These are phyloP conservation scores for Scleroderma citrinum DNA, from an alignment of 768 basidiomycete species.

Conservation along the genomic window DNA sequence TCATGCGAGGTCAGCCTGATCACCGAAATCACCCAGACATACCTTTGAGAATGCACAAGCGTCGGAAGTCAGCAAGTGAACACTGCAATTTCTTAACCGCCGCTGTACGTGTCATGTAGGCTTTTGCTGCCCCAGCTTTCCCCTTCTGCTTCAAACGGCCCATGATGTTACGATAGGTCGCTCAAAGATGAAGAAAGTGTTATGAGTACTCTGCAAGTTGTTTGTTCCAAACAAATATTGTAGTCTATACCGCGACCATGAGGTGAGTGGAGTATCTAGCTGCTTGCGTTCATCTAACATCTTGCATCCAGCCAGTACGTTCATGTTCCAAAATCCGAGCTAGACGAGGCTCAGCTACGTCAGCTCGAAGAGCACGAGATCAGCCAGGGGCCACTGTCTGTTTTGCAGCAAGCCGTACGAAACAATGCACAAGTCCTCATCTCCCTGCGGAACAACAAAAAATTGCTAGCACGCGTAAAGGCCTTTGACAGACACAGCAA, in stretches of 20 bases:
- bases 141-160: conserved; percentile 79
- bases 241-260: conserved; percentile 21
- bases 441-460: conserved; percentile 97
- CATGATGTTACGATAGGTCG: conserved; percentile 39
- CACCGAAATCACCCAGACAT: conserved; percentile 16
- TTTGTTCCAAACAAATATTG: conserved; percentile 29
- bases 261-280: conserved; percentile 20
- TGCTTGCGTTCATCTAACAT: conserved; percentile 3
- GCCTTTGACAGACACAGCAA: conserved; percentile 99
- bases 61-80: conserved; percentile 92
- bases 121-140: conserved; percentile 87
- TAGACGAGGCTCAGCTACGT: conserved; percentile 94
- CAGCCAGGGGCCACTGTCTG: conserved; percentile 94
- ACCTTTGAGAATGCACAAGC: conserved; percentile 98
- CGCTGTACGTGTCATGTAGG: conserved; percentile 83
- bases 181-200: background rate
- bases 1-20: conserved; percentile 7
- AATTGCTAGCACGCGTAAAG: conserved; percentile 91
- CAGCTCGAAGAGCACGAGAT: conserved; percentile 98
- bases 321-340: conserved; percentile 92
- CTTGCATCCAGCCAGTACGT: conserved; percentile 76
- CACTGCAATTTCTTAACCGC: conserved; percentile 96
- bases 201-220: conserved; percentile 10
- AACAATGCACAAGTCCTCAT: conserved; percentile 98
- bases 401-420: conserved; percentile 94